A percentile compares a stretch with the other conserved stretches of the same genome.
Evolutionary conservation across 192 early-diverging fungal species (phyloP).

Genomic region (Allomyces javanicus): DNA sequence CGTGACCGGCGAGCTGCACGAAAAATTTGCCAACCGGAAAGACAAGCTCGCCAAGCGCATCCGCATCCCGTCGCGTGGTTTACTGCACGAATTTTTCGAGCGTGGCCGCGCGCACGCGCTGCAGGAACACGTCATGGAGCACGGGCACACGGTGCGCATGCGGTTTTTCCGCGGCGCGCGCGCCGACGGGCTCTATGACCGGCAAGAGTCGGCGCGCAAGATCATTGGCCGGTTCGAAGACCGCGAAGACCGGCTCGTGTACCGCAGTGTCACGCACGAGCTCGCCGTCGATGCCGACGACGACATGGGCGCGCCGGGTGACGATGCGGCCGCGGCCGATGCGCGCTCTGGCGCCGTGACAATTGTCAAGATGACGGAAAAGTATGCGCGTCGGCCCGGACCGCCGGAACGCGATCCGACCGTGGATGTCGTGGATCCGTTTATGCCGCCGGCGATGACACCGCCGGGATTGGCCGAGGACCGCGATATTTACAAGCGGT

Average conservation of each 20-base stretch:
- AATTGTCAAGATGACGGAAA: constrained; percentile 37
- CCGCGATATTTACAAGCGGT: constrained; percentile 1
- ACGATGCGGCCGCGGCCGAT: constrained; percentile 6
- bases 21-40: constrained; percentile 26
- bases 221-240: constrained; percentile 29
- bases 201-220: constrained; percentile 24
- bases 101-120: constrained; percentile 28
- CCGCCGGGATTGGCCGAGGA: constrained; percentile 4
- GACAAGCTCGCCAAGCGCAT: constrained; percentile 30
- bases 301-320: not conserved
- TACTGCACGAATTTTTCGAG: constrained; percentile 30
- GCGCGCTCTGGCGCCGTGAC: not conserved
- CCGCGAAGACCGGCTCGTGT: constrained; percentile 28
- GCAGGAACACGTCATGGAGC: constrained; percentile 29
- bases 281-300: constrained; percentile 5
- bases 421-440: not conserved
- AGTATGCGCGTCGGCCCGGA: constrained; percentile 18
- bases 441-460: not conserved
- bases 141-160: constrained; percentile 28
- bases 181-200: constrained; percentile 27
- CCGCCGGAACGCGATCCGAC: too few relatives aligned
- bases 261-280: constrained; percentile 32
- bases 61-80: constrained; percentile 15
- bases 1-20: constrained; percentile 25
- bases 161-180: constrained; percentile 29